These are phyloP conservation scores for Trifolium subterraneum DNA, from an alignment of 306 rosid species.

Conservation along the genomic window DNA sequence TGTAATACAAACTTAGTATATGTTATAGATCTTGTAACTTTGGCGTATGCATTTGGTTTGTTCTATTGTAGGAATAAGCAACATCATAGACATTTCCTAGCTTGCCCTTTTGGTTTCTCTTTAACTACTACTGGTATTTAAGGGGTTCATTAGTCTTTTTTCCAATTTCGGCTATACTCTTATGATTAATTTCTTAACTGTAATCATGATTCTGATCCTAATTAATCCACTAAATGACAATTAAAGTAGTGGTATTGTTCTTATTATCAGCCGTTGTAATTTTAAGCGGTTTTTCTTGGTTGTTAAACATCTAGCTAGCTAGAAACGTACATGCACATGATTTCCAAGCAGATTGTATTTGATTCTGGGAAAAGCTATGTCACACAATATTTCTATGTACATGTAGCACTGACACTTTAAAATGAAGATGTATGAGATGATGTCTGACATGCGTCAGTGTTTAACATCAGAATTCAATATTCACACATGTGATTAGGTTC, in stretches of 20 bases:
- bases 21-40: conserved; percentile 22
- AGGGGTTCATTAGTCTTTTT: conserved; percentile 43
- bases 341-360: not conserved
- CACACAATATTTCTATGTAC: not conserved
- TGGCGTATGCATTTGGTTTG: conserved; percentile 43
- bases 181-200: conserved; percentile 20
- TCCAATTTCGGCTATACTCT: not conserved
- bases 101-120: conserved; percentile 42
- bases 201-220: conserved; percentile 23
- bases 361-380: not conserved
- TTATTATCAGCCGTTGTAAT: conserved; percentile 45
- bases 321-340: conserved; percentile 21
- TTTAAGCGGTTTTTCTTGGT: conserved; percentile 40
- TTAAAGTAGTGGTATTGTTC: conserved; percentile 32
- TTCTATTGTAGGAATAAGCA: conserved; percentile 31
- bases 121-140: conserved; percentile 17
- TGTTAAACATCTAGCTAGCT: conserved; percentile 30
- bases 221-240: conserved; percentile 36
- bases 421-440: no score
- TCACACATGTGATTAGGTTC: no score
- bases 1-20: not conserved
- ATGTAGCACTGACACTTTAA: no score
- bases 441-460: no score
- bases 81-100: conserved; percentile 31
- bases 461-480: no score